Conservation (phyloP, 1,139 yeast genomes). For the Scheffersomyces stambukii region DNA sequence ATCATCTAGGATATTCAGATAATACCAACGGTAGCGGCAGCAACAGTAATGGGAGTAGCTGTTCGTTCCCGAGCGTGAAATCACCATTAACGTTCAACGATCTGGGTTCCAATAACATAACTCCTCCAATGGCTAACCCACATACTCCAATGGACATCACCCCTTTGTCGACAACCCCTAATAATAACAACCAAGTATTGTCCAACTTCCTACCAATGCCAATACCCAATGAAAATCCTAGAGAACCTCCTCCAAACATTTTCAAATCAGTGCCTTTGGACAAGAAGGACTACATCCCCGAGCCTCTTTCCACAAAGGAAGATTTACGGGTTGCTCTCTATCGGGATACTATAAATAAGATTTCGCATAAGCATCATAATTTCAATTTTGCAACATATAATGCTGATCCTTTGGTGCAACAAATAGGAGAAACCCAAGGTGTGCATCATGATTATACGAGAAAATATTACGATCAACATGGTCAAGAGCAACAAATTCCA, state of each 20-base stretch:
- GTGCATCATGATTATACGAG: slow-evolving; percentile 3
- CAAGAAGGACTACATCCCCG: slow-evolving; percentile 6
- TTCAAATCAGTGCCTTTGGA: slow-evolving; percentile 8
- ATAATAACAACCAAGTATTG: slow-evolving; percentile 8
- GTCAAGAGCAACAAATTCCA: neutral
- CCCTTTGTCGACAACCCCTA: slow-evolving; percentile 10
- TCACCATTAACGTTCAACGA: slow-evolving; percentile 2
- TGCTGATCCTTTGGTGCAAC: too few species aligned
- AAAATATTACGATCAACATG: too few species aligned
- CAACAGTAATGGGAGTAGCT: neutral
- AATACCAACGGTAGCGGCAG: neutral
- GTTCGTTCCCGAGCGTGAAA: neutral
- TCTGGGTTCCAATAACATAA: slow-evolving; percentile 1
- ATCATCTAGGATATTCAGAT: too few species aligned
- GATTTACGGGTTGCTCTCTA: slow-evolving; percentile 17
- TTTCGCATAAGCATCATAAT: too few species aligned
- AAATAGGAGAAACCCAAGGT: slow-evolving; percentile 1
- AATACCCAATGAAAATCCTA: slow-evolving; percentile 9
- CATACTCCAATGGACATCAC: slow-evolving; percentile 4
- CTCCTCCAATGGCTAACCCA: slow-evolving; percentile 4
- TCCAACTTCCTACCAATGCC: slow-evolving; percentile 7
- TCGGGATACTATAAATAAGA: slow-evolving; percentile 13
- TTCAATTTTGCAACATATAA: too few species aligned
- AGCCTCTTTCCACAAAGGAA: slow-evolving; percentile 13
- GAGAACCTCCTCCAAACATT: slow-evolving; percentile 11